Percentiles rank a stretch among this genome's conserved stretches.
phyloP scores from a whole-genome alignment of 768 basidiomycete genomes.

The Scleroderma citrinum region DNA sequence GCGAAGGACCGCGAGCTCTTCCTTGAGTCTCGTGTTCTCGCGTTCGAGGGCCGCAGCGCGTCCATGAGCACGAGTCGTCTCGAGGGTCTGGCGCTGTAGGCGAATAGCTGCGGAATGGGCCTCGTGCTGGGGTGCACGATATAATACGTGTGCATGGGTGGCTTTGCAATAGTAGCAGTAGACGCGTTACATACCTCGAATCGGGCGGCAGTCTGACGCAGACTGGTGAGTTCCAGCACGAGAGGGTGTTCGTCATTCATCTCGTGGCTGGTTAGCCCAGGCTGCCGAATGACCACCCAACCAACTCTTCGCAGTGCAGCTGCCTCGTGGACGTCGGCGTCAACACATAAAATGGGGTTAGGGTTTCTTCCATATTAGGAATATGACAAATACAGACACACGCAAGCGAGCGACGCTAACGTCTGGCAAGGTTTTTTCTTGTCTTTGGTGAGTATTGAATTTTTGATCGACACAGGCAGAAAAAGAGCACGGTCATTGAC shows the following conservation, averaged over 20 bases:
- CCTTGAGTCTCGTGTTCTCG: slow-evolving; percentile 51
- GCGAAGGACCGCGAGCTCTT: slow-evolving; percentile 53
- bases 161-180: too few relatives aligned
- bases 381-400: background rate
- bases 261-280: background rate
- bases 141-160: background rate
- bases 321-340: background rate
- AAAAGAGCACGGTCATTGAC: too few relatives aligned
- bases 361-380: background rate
- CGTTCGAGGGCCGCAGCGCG: slow-evolving; percentile 37
- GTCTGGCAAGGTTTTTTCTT: too few relatives aligned
- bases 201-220: slow-evolving; percentile 39
- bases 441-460: too few relatives aligned
- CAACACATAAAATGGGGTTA: too few relatives aligned
- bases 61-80: slow-evolving; percentile 31
- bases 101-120: slow-evolving; percentile 59
- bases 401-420: background rate
- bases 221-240: slow-evolving; percentile 39
- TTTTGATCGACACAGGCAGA: too few relatives aligned
- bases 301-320: background rate
- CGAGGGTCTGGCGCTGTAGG: slow-evolving; percentile 57
- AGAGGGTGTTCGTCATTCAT: slow-evolving; percentile 37
- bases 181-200: slow-evolving; percentile 39
- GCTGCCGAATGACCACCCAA: background rate
- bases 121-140: slow-evolving; percentile 47